phyloP scores from a whole-genome alignment of 2,329 filamentous ascomycete species.

The Coccinonectria pachysandricola region DNA sequence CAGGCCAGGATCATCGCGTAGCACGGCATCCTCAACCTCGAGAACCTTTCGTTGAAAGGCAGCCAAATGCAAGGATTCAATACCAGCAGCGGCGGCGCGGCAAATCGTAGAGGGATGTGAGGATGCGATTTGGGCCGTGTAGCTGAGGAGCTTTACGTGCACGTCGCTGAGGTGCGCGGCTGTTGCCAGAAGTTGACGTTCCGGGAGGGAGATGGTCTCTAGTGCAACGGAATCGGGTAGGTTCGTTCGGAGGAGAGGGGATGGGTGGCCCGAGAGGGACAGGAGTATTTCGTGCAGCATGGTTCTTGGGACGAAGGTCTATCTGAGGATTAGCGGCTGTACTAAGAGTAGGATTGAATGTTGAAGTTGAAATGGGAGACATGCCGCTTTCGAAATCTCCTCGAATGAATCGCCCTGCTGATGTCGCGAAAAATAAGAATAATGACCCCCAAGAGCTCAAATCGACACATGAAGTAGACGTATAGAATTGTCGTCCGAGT shows the following conservation, averaged over 20 bases:
- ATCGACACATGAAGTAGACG: constrained; percentile 38
- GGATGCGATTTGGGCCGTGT: constrained; percentile 56
- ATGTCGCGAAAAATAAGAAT: constrained; percentile 38
- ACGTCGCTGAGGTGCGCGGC: constrained; percentile 69
- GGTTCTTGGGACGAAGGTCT: constrained; percentile 9
- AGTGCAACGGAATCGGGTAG: constrained; percentile 35
- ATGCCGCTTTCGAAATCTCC: constrained; percentile 20
- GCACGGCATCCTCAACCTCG: constrained; percentile 69
- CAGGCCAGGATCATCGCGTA: constrained; percentile 63
- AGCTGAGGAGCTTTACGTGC: constrained; percentile 60
- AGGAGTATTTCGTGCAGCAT: constrained; percentile 99
- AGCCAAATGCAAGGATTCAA: constrained; percentile 64
- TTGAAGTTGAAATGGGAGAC: too few species aligned
- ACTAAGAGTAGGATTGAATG: too few species aligned
- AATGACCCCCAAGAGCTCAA: constrained; percentile 40
- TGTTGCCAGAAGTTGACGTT: constrained; percentile 69
- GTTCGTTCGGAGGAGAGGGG: constrained; percentile 63
- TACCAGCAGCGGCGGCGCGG: constrained; percentile 72
- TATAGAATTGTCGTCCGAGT: too few species aligned
- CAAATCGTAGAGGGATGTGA: constrained; percentile 74
- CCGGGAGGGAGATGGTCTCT: constrained; percentile 59
- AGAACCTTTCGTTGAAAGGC: constrained; percentile 77
- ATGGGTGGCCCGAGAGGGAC: constrained; percentile 87
- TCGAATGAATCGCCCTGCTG: constrained; percentile 27
- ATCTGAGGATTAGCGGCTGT: constrained; percentile 7